Percentiles rank a stretch among this genome's conserved stretches.
phyloP scores from a whole-genome alignment of 2,329 filamentous ascomycete species.

The Fusarium falciforme region DNA sequence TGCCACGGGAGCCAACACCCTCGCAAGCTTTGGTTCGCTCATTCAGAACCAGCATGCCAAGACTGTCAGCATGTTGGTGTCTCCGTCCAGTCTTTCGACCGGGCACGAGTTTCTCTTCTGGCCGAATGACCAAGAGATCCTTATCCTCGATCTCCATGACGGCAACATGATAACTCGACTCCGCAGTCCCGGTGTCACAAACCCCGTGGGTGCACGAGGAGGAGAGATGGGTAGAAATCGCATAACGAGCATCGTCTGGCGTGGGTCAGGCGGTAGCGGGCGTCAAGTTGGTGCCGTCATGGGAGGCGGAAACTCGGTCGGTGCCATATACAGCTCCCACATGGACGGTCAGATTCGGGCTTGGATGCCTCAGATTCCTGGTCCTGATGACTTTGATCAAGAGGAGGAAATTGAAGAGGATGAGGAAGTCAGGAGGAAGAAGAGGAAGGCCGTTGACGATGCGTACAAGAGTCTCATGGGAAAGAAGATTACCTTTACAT shows the following conservation, averaged over 20 bases:
- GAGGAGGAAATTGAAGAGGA: conserved; percentile 56
- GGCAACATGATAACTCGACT: conserved; percentile 79
- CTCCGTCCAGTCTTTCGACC: conserved; percentile 69
- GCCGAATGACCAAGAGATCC: conserved; percentile 83
- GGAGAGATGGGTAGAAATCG: conserved; percentile 72
- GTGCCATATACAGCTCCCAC: conserved; percentile 81
- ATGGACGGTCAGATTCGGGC: conserved; percentile 84
- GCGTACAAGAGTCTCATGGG: conserved; percentile 83
- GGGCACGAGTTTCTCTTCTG: conserved; percentile 79
- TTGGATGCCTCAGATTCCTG: conserved; percentile 75
- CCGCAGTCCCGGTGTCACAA: conserved; percentile 69
- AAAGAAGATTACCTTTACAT: conserved; percentile 73
- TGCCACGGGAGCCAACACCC: conserved; percentile 82
- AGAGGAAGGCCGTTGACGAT: conserved; percentile 82
- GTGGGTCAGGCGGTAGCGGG: conserved; percentile 69
- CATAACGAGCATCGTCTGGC: conserved; percentile 82
- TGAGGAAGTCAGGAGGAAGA: conserved; percentile 65
- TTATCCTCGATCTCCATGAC: conserved; percentile 82
- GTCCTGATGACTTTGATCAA: conserved; percentile 62
- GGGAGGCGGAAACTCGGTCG: conserved; percentile 64
- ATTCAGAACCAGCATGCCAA: conserved; percentile 78
- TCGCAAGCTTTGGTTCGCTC: conserved; percentile 87
- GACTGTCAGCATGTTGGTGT: conserved; percentile 70
- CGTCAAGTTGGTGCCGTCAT: conserved; percentile 69
- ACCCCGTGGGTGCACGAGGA: conserved; percentile 51